Conservation (phyloP, 2,329 filamentous ascomycete genomes). For the Fusarium sp. region DNA sequence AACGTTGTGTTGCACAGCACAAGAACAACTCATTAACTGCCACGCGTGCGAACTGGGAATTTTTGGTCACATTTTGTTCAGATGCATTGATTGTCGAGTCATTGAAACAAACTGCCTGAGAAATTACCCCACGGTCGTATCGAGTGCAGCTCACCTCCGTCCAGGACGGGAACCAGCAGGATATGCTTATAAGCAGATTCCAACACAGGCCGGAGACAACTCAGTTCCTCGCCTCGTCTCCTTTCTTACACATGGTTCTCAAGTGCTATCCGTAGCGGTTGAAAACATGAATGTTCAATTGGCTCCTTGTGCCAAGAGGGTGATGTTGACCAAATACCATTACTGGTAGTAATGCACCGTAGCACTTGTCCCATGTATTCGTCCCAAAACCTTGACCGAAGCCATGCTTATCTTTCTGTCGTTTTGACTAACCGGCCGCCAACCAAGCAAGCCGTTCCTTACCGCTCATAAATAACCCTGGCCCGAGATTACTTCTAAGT, state of each 20-base stretch:
- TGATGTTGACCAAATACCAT: constrained; percentile 18
- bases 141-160: background rate
- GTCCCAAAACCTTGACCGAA: constrained; percentile 35
- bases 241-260: constrained; percentile 1
- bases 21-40: constrained; percentile 42
- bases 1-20: constrained; percentile 36
- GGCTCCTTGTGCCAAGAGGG: constrained; percentile 8
- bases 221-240: background rate
- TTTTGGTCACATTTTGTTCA: constrained; percentile 1
- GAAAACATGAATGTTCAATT: background rate
- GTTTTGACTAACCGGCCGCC: constrained; percentile 17
- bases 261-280: background rate
- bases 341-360: constrained; percentile 7
- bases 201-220: background rate
- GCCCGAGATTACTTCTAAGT: constrained; percentile 4
- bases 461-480: constrained; percentile 25
- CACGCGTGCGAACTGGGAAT: constrained; percentile 34
- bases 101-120: constrained; percentile 23
- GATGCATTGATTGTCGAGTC: constrained; percentile 9
- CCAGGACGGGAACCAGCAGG: background rate
- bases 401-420: constrained; percentile 34
- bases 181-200: constrained; percentile 1
- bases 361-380: constrained; percentile 18
- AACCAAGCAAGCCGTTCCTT: constrained; percentile 14
- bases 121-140: constrained; percentile 7